Conservation (phyloP, 108 stramenopile species). For the Pseudonitzschia pungens region DNA sequence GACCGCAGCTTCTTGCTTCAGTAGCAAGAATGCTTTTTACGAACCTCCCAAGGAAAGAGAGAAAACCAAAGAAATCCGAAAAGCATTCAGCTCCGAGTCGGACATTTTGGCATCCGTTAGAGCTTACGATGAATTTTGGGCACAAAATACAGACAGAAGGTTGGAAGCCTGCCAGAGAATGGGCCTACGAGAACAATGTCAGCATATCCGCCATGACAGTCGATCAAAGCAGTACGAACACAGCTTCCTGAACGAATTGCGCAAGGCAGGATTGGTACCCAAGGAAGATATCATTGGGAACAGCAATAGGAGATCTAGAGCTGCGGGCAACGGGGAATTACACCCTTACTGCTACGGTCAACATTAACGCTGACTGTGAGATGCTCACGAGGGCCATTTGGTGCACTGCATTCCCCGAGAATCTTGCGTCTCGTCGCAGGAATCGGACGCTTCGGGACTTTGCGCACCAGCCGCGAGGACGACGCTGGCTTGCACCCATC, state of each 20-base stretch:
- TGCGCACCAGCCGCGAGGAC: neutral
- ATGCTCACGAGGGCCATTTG: neutral
- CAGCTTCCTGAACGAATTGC: constrained; percentile 9
- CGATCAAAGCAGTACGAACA: neutral
- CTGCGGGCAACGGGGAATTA: neutral
- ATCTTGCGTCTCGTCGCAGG: neutral
- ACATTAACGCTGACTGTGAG: neutral
- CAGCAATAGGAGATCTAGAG: neutral
- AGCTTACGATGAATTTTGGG: constrained; percentile 11
- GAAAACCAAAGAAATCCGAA: neutral
- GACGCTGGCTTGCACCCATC: constrained; percentile 4
- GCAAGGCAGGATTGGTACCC: constrained; percentile 2
- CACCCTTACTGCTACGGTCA: neutral
- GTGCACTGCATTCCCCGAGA: neutral
- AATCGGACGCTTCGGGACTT: neutral
- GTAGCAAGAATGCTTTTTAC: neutral
- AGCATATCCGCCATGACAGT: neutral
- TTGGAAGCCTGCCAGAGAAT: constrained; percentile 2
- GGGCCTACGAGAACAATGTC: neutral
- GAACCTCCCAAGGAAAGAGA: neutral
- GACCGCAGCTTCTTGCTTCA: constrained; percentile 2
- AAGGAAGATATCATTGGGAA: neutral
- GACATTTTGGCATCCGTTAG: neutral
- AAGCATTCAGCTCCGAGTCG: neutral
- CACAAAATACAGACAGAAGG: neutral